Base-by-base conservation (phyloP, 176 grass and related monocot species). In the Ampelocalamus luodianensis region DNA sequence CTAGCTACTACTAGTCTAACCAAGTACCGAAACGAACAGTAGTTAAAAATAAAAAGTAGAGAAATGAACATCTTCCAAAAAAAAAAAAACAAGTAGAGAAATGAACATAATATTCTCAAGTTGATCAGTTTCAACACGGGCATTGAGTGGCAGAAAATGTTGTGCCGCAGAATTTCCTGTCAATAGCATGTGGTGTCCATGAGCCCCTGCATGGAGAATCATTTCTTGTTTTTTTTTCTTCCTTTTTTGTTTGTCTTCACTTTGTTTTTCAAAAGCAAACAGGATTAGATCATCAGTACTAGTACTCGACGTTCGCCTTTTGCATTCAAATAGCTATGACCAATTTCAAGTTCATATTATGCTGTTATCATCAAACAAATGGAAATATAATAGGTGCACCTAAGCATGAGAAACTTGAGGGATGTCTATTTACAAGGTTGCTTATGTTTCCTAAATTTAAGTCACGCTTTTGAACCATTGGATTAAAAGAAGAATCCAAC, bases 131-230 rank as follows among this genome's bases (percentile, higher is more conserved):
- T 53, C 50, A 53, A 53, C 50, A 2, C 50, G 17, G 16, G 50
- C 50, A 53, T 53, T 8, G 53, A 55, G 37, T 61, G 75, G 1
- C 38, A n/a, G 75, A 27, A 42, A 39, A 17, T 61, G 74, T 61
- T 43, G 74, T 61, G 54, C 37, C n/a, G 26, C 46, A 74, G 71
- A 53, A 61, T 37, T 40, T 40, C n/a, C 55, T 16, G 75, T 61
- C 75, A 77, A 77, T 27, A 16, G 22, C 74, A 77, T 61, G 74
- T 77, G 74, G 22, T 17, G 37, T 61, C 36, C 74, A 77, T 26
- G 74, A 77, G 22, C n/a, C 9, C 36, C 34, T 77, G 54, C 37
- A 27, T 26, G 39, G 38, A 32, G 10, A 26, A 26, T 44, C n/a
- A 10, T 13, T 15, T 24, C 6, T 0, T 8, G 23, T 8, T 40